These are phyloP conservation scores for Bipolaris victoriae DNA, from an alignment of 2,329 filamentous ascomycete species.

Conservation along the genomic window DNA sequence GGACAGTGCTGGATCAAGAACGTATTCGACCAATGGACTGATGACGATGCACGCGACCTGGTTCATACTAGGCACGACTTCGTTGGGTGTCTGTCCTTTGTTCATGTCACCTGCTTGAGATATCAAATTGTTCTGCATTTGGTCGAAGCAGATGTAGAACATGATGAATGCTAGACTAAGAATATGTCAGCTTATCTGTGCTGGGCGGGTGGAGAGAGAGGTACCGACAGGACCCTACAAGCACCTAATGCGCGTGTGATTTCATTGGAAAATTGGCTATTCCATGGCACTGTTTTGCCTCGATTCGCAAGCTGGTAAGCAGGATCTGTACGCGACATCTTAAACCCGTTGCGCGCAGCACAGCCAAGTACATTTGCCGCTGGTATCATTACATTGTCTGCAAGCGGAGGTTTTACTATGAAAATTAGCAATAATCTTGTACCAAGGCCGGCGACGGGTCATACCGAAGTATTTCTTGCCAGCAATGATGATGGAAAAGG, in stretches of 20 bases:
- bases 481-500: constrained; percentile 60
- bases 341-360: constrained; percentile 36
- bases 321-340: constrained; percentile 34
- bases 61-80: constrained; percentile 43
- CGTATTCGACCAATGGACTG: constrained; percentile 38
- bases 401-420: constrained; percentile 22
- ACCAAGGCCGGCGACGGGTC: neutral
- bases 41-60: constrained; percentile 44
- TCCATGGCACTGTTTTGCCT: constrained; percentile 35
- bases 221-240: constrained; percentile 37
- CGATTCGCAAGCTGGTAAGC: constrained; percentile 32
- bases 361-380: constrained; percentile 35
- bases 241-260: constrained; percentile 38
- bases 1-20: constrained; percentile 39
- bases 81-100: constrained; percentile 43
- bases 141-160: constrained; percentile 49
- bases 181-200: neutral
- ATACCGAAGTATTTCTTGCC: constrained; percentile 12
- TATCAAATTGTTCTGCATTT: constrained; percentile 50
- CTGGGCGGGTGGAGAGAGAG: too few relatives aligned
- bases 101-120: constrained; percentile 48
- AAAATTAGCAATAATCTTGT: neutral
- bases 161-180: constrained; percentile 38
- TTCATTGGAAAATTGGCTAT: constrained; percentile 33
- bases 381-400: constrained; percentile 33